phyloP scores from a whole-genome alignment of 1,139 yeast genomes.

The Candida freyschussii region DNA sequence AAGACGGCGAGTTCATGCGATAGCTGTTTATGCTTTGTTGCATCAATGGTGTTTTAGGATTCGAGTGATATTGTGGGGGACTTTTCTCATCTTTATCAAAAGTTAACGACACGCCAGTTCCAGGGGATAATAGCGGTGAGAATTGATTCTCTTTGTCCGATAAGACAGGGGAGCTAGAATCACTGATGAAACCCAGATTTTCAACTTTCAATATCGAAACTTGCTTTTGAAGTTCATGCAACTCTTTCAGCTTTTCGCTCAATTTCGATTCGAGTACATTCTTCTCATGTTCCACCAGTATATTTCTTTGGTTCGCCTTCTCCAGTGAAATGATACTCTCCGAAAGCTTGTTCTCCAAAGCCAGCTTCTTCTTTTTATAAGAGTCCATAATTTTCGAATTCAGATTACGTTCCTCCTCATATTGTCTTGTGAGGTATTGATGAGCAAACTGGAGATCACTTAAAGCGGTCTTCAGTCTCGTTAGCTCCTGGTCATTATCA shows the following conservation, averaged over 20 bases:
- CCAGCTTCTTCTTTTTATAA: constrained; percentile 40
- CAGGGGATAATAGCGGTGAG: constrained; percentile 30
- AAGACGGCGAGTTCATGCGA: constrained; percentile 5
- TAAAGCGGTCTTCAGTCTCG: constrained; percentile 51
- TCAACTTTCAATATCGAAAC: constrained; percentile 47
- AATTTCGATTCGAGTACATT: constrained; percentile 29
- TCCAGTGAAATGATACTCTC: constrained; percentile 30
- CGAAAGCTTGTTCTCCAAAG: constrained; percentile 42
- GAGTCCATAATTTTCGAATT: constrained; percentile 45
- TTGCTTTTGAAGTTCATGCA: constrained; percentile 42
- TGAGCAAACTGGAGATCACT: constrained; percentile 61
- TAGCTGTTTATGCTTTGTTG: constrained; percentile 13
- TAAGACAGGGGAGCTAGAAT: constrained; percentile 1
- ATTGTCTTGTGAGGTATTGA: constrained; percentile 55
- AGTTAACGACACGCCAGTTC: too few species aligned
- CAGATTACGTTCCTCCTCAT: constrained; percentile 50
- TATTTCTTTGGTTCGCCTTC: constrained; percentile 28
- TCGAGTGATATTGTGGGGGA: constrained; percentile 4
- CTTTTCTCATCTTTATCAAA: too few species aligned
- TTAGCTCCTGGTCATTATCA: constrained; percentile 26
- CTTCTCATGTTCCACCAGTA: constrained; percentile 31
- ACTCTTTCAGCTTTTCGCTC: constrained; percentile 42
- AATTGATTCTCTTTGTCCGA: constrained; percentile 19
- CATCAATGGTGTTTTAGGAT: constrained; percentile 22
- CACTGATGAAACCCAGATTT: constrained; percentile 27